A percentile compares a stretch with the other conserved stretches of the same genome.
Evolutionary conservation across 2,329 filamentous ascomycete species (phyloP).

Genomic region (Penicillium sp.): DNA sequence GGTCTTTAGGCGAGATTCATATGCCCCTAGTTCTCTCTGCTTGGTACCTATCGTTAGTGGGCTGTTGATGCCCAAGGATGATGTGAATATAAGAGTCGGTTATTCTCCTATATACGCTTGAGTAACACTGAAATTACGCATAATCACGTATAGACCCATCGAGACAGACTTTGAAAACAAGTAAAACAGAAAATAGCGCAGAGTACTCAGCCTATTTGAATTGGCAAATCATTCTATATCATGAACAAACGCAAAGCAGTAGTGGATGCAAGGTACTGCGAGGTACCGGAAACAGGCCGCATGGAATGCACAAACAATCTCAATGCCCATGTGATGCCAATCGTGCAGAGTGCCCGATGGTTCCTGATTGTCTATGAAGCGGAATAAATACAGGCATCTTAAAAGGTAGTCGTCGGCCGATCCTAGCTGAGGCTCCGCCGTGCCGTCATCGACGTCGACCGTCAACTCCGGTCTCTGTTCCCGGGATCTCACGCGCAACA

Average conservation of each 20-base stretch:
- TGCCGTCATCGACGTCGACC: constrained; percentile 23
- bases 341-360: not conserved
- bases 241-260: not conserved
- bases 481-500: constrained; percentile 11
- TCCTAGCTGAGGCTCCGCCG: constrained; percentile 10
- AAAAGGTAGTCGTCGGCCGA: not conserved
- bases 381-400: not conserved
- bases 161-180: not conserved
- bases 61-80: too few species aligned
- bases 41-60: too few species aligned
- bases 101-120: too few species aligned
- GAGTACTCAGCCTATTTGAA: not conserved
- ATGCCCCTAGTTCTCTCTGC: too few species aligned
- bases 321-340: not conserved
- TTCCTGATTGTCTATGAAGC: not conserved
- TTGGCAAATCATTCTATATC: not conserved
- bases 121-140: not conserved
- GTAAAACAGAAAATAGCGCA: not conserved
- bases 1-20: too few species aligned
- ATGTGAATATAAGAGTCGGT: too few species aligned
- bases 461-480: constrained; percentile 15
- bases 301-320: constrained; percentile 7
- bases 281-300: constrained; percentile 4
- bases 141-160: not conserved
- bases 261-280: constrained; percentile 6